Evolutionary conservation across 2,329 filamentous ascomycete species (phyloP).

Genomic region (Pestalotiopsis sp.): DNA sequence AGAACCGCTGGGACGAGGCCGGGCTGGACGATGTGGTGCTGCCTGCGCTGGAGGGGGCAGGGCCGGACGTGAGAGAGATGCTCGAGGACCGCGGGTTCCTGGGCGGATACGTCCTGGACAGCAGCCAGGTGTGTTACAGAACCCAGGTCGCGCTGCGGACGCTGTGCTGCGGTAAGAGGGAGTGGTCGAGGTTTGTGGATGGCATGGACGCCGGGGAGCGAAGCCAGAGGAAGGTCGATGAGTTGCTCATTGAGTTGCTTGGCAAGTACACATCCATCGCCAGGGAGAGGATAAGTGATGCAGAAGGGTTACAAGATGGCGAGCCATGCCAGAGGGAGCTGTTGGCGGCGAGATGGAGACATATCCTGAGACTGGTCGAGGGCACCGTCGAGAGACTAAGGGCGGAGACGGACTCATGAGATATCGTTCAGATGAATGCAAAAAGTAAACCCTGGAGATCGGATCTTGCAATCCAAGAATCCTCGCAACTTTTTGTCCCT

Average conservation of each 20-base stretch:
- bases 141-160: constrained; percentile 56
- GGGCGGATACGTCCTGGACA: constrained; percentile 54
- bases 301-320: constrained; percentile 31
- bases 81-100: constrained; percentile 52
- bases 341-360: constrained; percentile 43
- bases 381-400: constrained; percentile 36
- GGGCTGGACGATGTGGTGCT: constrained; percentile 50
- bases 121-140: constrained; percentile 53
- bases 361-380: constrained; percentile 41
- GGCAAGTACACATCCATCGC: constrained; percentile 37
- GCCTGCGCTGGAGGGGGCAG: constrained; percentile 31
- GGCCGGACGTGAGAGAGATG: constrained; percentile 31
- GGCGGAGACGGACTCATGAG: neutral
- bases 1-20: constrained; percentile 55
- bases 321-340: constrained; percentile 38
- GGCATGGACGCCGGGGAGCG: constrained; percentile 47
- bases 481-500: too few species aligned
- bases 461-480: too few species aligned
- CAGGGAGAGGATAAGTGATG: constrained; percentile 29
- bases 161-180: constrained; percentile 36
- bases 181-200: constrained; percentile 51
- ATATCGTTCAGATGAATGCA: neutral
- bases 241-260: constrained; percentile 40
- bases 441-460: neutral
- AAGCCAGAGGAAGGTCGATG: constrained; percentile 42